Base-by-base conservation (phyloP, 495 filamentous ascomycete genomes). In the Rhypophila decipiens region DNA sequence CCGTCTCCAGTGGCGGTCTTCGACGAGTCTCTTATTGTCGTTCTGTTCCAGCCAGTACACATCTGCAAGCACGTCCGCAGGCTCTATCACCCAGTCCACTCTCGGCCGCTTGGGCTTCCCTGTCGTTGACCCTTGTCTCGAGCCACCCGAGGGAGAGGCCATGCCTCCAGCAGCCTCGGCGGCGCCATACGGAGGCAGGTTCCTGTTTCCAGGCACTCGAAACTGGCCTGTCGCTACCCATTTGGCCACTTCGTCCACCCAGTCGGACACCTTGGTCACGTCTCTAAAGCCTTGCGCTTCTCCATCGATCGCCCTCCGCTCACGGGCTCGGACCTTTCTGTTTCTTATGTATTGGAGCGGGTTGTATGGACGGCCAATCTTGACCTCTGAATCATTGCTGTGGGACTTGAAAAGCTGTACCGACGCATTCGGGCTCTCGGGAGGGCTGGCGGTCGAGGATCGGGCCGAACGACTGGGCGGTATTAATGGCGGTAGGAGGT, bases 321-420 rank as follows among this genome's bases (percentile, higher is more conserved):
- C 85, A 21, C 87, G 74, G 43, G 83, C 81, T 42, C 90, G 76
- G 4, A 90, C 74, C 51, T 87, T 85, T 19, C 90, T 76, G 56
- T 96, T 95, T 17, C 90, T 80, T 40, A 95, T 83, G 54, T 82
- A 84, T 57, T 96, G 90, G 19, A 96, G 71, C 4, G 89, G 90
- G 60, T 96, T 91, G 55, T 95, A 95, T 1, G 60, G 55, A 40
- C 90, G 78, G 21, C 82, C 80, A 29, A 80, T 53, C 5, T 42
- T 42, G 23, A 56, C 18, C 10, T 58, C 52, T 3, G 41, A 24
- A 1, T 59, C 56, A 33, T 37, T 44, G 23, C 46, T 52, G 0
- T 49, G 39, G 13, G 42, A 11, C 22, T 50, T 39, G 5, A 46
- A 53, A 4, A 52, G 40, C 5, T 55, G 48, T 10, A 38, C 47